Conservation (phyloP, 73 alveolate species). For the Paramecium bursaria region DNA sequence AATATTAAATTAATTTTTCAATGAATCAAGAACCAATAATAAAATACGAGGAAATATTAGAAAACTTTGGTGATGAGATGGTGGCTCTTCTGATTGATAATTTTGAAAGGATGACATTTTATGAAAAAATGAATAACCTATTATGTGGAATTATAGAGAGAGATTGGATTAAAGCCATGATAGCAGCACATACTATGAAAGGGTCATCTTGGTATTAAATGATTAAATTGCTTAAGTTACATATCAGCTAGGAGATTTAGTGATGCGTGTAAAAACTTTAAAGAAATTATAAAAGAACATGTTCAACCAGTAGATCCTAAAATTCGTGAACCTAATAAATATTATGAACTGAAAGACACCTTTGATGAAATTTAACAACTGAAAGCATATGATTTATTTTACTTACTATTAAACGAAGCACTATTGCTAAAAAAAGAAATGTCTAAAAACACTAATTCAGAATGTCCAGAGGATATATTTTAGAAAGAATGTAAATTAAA, state of each 20-base stretch:
- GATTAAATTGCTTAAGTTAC: slow-evolving; percentile 3
- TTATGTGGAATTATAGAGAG: slow-evolving; percentile 17
- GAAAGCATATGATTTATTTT: slow-evolving; percentile 35
- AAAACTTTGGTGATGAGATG: slow-evolving; percentile 26
- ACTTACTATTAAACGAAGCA: slow-evolving; percentile 21
- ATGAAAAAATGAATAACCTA: slow-evolving; percentile 5
- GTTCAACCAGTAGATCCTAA: slow-evolving; percentile 1
- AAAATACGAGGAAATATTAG: too few species aligned
- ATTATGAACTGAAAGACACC: slow-evolving; percentile 17
- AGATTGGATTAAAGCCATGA: slow-evolving; percentile 57
- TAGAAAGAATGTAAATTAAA: background rate
- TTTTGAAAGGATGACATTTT: slow-evolving; percentile 37
- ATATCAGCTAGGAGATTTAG: slow-evolving; percentile 22
- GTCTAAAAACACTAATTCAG: slow-evolving; percentile 44
- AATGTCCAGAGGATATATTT: background rate
- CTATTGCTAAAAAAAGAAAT: slow-evolving; percentile 23
- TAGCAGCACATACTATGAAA: slow-evolving; percentile 19
- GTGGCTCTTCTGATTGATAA: slow-evolving; percentile 7
- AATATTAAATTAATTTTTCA: too few species aligned
- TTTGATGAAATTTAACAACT: slow-evolving; percentile 24
- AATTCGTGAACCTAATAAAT: slow-evolving; percentile 1
- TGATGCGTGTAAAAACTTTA: slow-evolving; percentile 4
- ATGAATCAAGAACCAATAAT: too few species aligned
- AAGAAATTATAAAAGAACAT: slow-evolving; percentile 38
- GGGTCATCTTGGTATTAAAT: slow-evolving; percentile 52